A percentile compares a stretch with the other conserved stretches of the same genome.
Evolutionary conservation across 2,329 filamentous ascomycete genomes (phyloP).

Genomic region (Sporothrix pallida): DNA sequence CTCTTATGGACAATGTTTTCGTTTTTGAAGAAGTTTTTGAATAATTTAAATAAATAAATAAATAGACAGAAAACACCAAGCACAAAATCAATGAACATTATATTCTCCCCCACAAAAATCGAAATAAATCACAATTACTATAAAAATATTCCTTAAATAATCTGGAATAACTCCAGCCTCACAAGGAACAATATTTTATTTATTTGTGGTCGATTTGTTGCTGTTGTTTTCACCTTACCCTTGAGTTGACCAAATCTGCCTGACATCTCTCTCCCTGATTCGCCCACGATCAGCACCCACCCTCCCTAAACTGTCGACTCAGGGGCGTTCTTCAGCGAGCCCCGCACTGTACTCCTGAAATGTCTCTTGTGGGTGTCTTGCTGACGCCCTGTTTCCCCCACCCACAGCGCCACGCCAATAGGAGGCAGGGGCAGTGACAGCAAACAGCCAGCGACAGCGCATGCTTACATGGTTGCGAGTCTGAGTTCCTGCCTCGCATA

Average conservation of each 20-base stretch:
- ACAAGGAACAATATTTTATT: neutral
- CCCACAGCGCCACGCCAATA: neutral
- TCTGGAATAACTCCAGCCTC: no score
- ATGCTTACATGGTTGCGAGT: no score
- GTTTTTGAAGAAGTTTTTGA: no score
- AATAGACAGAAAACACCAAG: no score
- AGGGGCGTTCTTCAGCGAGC: conserved; percentile 24
- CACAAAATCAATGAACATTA: no score
- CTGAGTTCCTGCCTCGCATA: no score
- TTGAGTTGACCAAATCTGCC: neutral
- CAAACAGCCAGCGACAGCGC: no score
- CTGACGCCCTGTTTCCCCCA: neutral
- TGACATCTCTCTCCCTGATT: neutral
- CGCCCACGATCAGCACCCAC: neutral
- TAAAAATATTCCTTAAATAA: no score
- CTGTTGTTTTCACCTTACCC: neutral
- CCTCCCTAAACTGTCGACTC: neutral
- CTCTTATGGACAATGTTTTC: no score
- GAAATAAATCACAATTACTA: no score
- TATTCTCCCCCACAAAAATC: no score
- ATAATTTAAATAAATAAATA: no score
- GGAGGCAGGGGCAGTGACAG: neutral
- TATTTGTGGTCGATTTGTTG: neutral
- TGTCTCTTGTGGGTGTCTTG: neutral
- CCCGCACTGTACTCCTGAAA: conserved; percentile 22